phyloP scores from a whole-genome alignment of 2,329 filamentous ascomycete species.

The Sporothrix variecibatus region DNA sequence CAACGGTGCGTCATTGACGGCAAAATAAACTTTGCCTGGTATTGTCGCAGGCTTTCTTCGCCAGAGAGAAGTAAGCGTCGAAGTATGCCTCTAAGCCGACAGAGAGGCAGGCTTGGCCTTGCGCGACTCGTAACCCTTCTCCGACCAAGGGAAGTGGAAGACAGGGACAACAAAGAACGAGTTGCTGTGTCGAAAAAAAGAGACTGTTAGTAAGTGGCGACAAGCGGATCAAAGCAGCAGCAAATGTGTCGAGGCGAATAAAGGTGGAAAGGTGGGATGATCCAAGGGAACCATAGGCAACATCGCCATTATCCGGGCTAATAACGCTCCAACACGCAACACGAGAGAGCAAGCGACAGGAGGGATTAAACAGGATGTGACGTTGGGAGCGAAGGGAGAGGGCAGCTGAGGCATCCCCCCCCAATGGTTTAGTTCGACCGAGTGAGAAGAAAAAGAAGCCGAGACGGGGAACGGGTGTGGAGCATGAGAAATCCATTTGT shows the following conservation, averaged over 20 bases:
- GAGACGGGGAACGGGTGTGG: background rate
- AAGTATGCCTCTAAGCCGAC: constrained; percentile 33
- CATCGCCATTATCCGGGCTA: background rate
- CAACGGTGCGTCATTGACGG: background rate
- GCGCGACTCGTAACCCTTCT: constrained; percentile 66
- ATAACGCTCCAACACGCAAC: background rate
- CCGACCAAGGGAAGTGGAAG: constrained; percentile 92
- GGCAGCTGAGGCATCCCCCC: background rate
- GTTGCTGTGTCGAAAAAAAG: constrained; percentile 54
- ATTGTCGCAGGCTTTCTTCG: background rate
- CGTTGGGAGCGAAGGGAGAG: background rate
- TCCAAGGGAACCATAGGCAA: background rate
- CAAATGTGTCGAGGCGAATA: background rate
- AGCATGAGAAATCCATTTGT: background rate
- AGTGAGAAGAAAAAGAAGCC: background rate
- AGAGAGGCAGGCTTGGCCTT: constrained; percentile 51
- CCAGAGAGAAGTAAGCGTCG: background rate
- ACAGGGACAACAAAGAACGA: constrained; percentile 91
- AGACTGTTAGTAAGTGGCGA: background rate
- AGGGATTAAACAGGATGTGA: background rate
- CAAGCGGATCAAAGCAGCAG: background rate
- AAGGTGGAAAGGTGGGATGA: background rate
- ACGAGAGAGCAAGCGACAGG: background rate
- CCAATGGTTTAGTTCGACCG: background rate
- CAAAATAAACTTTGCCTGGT: background rate